These are phyloP conservation scores for Candida manassasensis DNA, from an alignment of 805 yeast genomes.

Conservation along the genomic window DNA sequence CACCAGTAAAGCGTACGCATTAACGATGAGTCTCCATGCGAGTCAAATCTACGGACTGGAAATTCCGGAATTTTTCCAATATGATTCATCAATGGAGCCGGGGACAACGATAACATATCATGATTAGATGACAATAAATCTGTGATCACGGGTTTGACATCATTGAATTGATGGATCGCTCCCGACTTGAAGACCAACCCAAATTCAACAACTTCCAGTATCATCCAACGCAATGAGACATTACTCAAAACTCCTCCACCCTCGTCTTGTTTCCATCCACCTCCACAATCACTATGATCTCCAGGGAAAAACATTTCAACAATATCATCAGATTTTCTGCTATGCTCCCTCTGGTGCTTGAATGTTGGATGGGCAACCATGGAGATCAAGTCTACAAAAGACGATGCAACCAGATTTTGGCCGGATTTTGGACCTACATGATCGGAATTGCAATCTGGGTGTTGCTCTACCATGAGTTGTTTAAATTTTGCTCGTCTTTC, in stretches of 20 bases:
- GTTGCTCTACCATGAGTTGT: slow-evolving; percentile 48
- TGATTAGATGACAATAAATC: slow-evolving; percentile 48
- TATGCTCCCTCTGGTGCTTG: slow-evolving; percentile 4
- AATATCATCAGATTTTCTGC: slow-evolving; percentile 21
- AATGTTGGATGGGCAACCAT: background rate
- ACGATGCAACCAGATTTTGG: background rate
- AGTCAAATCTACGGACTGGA: slow-evolving; percentile 28
- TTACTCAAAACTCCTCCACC: slow-evolving; percentile 41
- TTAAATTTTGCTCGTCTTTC: slow-evolving; percentile 63
- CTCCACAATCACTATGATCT: slow-evolving; percentile 66
- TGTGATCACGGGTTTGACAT: slow-evolving; percentile 32
- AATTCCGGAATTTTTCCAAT: slow-evolving; percentile 1
- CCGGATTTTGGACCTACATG: background rate
- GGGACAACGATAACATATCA: slow-evolving; percentile 37
- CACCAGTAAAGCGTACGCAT: slow-evolving; percentile 47
- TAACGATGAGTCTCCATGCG: slow-evolving; percentile 31
- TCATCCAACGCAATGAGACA: slow-evolving; percentile 57
- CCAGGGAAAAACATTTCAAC: slow-evolving; percentile 67
- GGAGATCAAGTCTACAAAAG: background rate
- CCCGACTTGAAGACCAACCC: slow-evolving; percentile 45
- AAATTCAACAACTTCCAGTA: slow-evolving; percentile 46
- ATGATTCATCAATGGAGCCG: background rate
- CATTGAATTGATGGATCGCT: slow-evolving; percentile 37
- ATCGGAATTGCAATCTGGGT: slow-evolving; percentile 2
- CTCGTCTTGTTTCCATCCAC: slow-evolving; percentile 53